A percentile compares a stretch with the other conserved stretches of the same genome.
Evolutionary conservation across 345 rosid genomes (phyloP).

Genomic region (Mercurialis annua): DNA sequence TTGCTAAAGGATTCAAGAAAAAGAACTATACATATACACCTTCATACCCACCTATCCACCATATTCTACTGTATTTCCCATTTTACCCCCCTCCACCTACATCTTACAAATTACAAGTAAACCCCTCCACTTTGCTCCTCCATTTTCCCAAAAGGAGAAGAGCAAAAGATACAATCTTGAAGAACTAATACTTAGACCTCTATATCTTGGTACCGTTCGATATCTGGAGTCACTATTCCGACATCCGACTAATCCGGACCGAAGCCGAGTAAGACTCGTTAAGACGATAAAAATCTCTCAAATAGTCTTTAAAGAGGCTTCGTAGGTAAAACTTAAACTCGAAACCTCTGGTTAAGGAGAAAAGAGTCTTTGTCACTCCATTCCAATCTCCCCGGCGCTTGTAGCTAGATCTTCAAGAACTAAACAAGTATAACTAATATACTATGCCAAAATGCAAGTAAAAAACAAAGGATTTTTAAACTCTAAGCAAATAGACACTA

Average conservation of each 20-base stretch:
- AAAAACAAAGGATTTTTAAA: constrained; percentile 17
- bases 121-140: constrained; percentile 26
- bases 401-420: constrained; percentile 22
- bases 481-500: constrained; percentile 88
- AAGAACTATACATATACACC: constrained; percentile 46
- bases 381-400: too few species aligned
- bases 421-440: constrained; percentile 29
- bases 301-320: too few species aligned
- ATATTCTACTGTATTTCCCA: constrained; percentile 33
- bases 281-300: too few species aligned
- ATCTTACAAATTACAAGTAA: constrained; percentile 28
- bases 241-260: too few species aligned
- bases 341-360: too few species aligned
- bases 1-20: constrained; percentile 22
- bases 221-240: too few species aligned
- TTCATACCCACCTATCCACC: constrained; percentile 38
- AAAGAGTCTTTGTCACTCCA: too few species aligned
- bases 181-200: constrained; percentile 23
- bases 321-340: too few species aligned
- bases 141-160: constrained; percentile 16
- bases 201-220: constrained; percentile 24
- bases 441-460: constrained; percentile 5
- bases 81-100: constrained; percentile 43
- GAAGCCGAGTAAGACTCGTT: too few species aligned
- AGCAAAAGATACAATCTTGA: background rate